These are phyloP conservation scores for Hirschfeldia incana DNA, from an alignment of 345 rosid species.

Conservation along the genomic window DNA sequence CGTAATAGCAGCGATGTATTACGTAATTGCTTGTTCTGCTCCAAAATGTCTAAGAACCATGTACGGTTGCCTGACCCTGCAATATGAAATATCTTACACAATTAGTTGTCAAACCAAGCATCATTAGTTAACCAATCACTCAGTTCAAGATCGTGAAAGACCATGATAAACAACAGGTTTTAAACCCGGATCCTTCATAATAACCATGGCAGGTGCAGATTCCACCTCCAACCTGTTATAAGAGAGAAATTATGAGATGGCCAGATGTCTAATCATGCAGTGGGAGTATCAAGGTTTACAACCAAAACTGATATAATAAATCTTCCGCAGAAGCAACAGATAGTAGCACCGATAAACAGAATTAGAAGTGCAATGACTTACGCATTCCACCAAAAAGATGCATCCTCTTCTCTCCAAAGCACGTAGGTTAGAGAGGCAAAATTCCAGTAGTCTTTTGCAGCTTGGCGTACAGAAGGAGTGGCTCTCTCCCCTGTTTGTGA, in stretches of 20 bases:
- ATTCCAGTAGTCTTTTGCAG: constrained; percentile 72
- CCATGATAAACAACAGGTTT: constrained; percentile 92
- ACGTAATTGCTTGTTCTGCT: constrained; percentile 83
- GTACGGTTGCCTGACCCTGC: constrained; percentile 78
- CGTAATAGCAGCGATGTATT: constrained; percentile 25
- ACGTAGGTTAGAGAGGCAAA: constrained; percentile 76
- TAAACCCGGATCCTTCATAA: constrained; percentile 84
- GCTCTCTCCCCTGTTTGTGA: constrained; percentile 95
- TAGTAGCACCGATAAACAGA: constrained; percentile 4
- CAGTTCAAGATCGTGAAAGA: constrained; percentile 35
- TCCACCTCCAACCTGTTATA: constrained; percentile 83
- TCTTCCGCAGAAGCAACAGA: constrained; percentile 2
- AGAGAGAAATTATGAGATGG: constrained; percentile 35
- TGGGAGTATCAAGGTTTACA: constrained; percentile 11
- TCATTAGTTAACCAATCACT: constrained; percentile 16
- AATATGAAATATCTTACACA: constrained; percentile 27
- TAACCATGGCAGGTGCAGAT: constrained; percentile 86
- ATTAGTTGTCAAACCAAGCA: constrained; percentile 22
- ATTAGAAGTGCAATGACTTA: constrained; percentile 47
- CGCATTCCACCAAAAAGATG: constrained; percentile 93
- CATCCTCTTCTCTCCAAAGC: constrained; percentile 89
- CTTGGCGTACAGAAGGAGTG: constrained; percentile 72
- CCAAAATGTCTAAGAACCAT: constrained; percentile 65
- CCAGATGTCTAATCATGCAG: neutral
- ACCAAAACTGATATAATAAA: constrained; percentile 8